Evolutionary conservation across 129 eudicot species (phyloP), one percentile per base, ranked within the genome.

Genomic region (Saposhnikovia divaricata): DNA sequence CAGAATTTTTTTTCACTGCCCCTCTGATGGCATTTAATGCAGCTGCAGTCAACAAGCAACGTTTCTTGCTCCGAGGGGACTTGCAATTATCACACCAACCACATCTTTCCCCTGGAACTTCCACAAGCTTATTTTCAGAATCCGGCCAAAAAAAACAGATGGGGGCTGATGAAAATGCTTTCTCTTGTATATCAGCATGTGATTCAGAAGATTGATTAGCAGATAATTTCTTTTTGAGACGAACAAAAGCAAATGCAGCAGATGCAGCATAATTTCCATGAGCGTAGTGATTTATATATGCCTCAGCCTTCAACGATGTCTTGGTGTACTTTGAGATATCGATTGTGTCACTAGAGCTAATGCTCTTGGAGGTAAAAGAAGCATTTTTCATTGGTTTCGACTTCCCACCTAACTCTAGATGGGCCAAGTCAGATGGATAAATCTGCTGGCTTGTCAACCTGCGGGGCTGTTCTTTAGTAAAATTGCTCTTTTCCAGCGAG

Each of bases 221-320:
- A 12, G 90, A 84, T 61, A 93, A 89, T 72, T 61, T 10, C 15
- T 61, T 19, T 23, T 23, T 9, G 34, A 95, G 80, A 76, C 83
- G 75, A 44, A 92, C 90, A 78, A 87, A 81, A 82, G 82, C 86
- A 70, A 93, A 93, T 81, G 96, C 96, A 76, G 99, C 93, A 31
- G 99, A 92, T 14, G 99, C 99, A 74, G 97, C 97, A 85, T 90
- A 92, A 66, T 90, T 97, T 51, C 99, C 99, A 80, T 92, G 94
- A 61, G 77, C 74, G 82, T 92, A 95, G 50, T 87, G 69, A 76
- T 95, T 95, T 76, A 80, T 51, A 75, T 95, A 95, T 46, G 82
- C 81, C 19, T 87, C 86, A 43, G 87, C 76, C 76, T 85, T 95
- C 23, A 89, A 95, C 38, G 91, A 83, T 53, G 90, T 86, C 23